Evolutionary conservation across 306 rosid genomes (phyloP), one percentile per base, ranked within the genome.

Genomic region (Crataegus laevigata): DNA sequence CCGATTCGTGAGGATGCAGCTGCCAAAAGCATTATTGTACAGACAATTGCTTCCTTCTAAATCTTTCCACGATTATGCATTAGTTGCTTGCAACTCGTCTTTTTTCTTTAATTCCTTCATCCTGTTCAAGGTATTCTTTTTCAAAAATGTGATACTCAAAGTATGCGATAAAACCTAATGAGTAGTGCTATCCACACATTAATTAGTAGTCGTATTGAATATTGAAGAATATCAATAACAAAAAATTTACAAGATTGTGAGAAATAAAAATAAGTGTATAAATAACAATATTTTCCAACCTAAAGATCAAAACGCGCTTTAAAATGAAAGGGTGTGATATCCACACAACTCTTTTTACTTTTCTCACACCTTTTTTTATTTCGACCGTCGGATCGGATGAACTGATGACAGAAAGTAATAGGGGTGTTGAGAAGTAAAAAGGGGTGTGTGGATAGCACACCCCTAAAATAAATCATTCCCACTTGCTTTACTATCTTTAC

Each of bases 51-150:
- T 38, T 36, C 69, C 51, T 72, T 55, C 21, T 18, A 21, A 43
- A 36, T 29, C 50, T 64, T 75, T 77, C 78, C 66, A 34, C 2
- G 15, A 74, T n/a, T 0, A 36, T 22, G 14, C 45, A 7, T 51
- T 8, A 43, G 32, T 71, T 68, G 80, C 83, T 81, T 83, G 77
- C 86, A 77, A 59, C 50, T 84, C 78, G 9, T 73, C 52, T 4
- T 45, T 72, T 69, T 7, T 24, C 71, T 55, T 47, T 17, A 14
- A 68, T 59, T 60, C 67, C 68, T 40, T 54, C 62, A 50, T 55
- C 60, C 77, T 32, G 78, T 69, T 30, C 85, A 82, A 79, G 82
- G 52, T 59, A 82, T 78, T 73, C 84, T 75, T 83, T 84, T 82
- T 77, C 69, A 75, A 66, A 84, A 72, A 84, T 64, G 85, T 63